Evolutionary conservation across 2,329 filamentous ascomycete species (phyloP), one percentile per base, ranked within the genome.

Genomic region (Mariannaea elegans): DNA sequence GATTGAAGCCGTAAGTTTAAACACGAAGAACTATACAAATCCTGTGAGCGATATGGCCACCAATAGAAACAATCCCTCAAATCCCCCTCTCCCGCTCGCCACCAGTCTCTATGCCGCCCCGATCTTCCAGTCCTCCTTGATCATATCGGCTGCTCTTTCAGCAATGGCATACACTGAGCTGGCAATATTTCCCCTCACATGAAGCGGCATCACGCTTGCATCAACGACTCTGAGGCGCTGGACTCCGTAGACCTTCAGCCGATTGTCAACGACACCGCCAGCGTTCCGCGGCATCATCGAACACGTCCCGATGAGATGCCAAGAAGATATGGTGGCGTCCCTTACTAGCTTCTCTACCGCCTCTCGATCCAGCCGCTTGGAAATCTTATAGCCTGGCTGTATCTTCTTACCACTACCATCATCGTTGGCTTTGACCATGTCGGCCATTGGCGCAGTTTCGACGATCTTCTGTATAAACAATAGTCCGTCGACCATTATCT

Each of bases 141-240:
- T 70, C 4, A 75, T 72, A 4, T 69, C 59, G 10, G 77, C 71
- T 12, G 73, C 73, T 66, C 80, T 83, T 70, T 86, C 84, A 8
- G 76, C 82, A 59, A 84, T 74, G 69, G 81, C 83, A 58, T 85
- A 85, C 1, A 85, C 80, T 0, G 79, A 78, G 31, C 81, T 82
- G 65, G 85, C 82, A 18, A 84, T 81, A 13, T 82, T 76, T 1
- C 65, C 80, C 74, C 71, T 82, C 71, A 59, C 78, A 71, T 74
- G 79, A 73, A 82, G 72, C 2, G 82, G 82, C n/a, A 84, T 78
- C 18, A 83, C 67, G 14, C 79, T 81, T 1, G 81, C 81, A 69
- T 85, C 82, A 3, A 79, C 77, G 3, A 84, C 76, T 5, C 82
- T 76, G 10, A 85, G 75, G 45, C 79, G 79, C 32, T 76, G 76